Base-by-base conservation (phyloP, 225 moss, liverwort and hornwort genomes). In the Polytrichum commune region DNA sequence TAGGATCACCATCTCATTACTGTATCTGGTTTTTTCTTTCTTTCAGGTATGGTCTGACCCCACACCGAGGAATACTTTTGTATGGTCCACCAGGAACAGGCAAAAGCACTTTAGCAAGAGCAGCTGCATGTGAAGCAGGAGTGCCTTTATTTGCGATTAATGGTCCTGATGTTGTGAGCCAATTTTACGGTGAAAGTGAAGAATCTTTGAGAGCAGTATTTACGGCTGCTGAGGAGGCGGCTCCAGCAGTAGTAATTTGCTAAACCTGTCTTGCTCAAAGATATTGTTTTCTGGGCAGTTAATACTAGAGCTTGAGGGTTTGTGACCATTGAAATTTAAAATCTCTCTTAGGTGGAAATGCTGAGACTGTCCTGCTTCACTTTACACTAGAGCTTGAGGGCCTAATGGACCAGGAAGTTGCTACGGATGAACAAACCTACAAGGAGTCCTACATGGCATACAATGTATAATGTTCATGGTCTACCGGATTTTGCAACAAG, bases 81-180 rank as follows among this genome's bases (percentile, higher is more conserved):
- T 83, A 93, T 76, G 98, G 98, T 62, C 98, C 98, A 19, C 91
- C 95, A 28, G 95, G 98, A 77, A 98, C 95, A 57, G 98, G 98
- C 55, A 98, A 98, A 79, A 98, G 88, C 78, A 87, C 98, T 53
- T 80, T 98, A 70, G 98, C 98, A 60, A 85, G 93, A 84, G 98
- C 98, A 74, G 98, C 93, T 29, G 98, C 98, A 68, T 90, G 83
- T 79, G 98, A 98, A 86, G 98, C 98, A 57, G 89, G 93, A 75
- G 90, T 93, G 61, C 88, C 87, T 46, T 79, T 93, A 54, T 98
- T 93, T 79, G 80, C 84, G 22, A 81, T 98, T 72, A 85, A 95
- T 80, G 98, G 95, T 67, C 98, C 98, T 71, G 95, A 98, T 75
- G 80, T 98, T 73, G 93, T 98, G 35, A 93, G 93, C 70, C 90